These are phyloP conservation scores for Crithidia fasciculata DNA, from an alignment of 208 protist species.

Conservation along the genomic window DNA sequence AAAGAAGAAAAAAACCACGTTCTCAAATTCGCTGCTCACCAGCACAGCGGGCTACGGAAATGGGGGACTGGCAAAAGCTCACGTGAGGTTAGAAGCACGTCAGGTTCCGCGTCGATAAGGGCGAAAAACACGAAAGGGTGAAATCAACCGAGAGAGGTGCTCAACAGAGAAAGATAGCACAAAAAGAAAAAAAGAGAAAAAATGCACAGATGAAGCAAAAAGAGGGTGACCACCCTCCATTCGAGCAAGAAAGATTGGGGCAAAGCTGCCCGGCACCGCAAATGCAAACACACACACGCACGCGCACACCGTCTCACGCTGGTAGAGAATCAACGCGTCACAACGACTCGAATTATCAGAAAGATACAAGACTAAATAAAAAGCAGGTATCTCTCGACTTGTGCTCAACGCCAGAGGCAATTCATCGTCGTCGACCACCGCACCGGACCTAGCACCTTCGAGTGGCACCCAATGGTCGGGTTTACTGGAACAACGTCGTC, in stretches of 20 bases:
- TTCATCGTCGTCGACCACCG: slow-evolving; percentile 70
- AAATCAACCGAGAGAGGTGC: not conserved
- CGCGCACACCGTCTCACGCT: too few species aligned
- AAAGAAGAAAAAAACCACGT: too few species aligned
- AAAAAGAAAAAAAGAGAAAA: not conserved
- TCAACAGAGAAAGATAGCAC: not conserved
- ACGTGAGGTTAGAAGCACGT: not conserved
- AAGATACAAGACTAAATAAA: not conserved
- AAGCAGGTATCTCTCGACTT: not conserved
- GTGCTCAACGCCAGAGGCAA: slow-evolving; percentile 65
- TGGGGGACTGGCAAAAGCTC: too few species aligned
- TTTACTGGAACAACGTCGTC: slow-evolving; percentile 63
- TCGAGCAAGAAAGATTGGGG: too few species aligned
- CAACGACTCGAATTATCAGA: not conserved
- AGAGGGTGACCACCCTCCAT: too few species aligned
- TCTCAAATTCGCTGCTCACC: too few species aligned
- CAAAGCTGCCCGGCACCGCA: too few species aligned
- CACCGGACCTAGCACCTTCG: slow-evolving; percentile 70
- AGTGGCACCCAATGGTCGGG: slow-evolving; percentile 44
- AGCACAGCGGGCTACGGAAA: too few species aligned
- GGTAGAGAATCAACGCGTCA: too few species aligned
- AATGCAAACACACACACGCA: too few species aligned
- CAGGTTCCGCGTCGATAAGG: not conserved
- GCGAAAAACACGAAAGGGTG: not conserved
- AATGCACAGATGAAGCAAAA: not conserved